Evolutionary conservation across 352 stramenopile genomes (phyloP).

Genomic region (Pythium scleroteichum): DNA sequence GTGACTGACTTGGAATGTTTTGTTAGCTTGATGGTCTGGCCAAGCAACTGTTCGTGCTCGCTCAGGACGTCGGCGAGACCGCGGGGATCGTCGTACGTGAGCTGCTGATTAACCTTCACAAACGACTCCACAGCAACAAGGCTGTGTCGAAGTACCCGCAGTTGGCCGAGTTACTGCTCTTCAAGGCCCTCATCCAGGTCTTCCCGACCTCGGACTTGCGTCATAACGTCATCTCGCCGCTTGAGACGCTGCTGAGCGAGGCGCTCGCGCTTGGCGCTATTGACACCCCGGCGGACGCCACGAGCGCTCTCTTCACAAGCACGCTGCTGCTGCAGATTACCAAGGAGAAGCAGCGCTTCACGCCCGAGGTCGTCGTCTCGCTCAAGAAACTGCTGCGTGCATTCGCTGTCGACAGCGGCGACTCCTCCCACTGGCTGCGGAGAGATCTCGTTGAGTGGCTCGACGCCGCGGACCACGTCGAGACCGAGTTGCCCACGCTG

Average conservation of each 20-base stretch:
- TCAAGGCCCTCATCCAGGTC: slow-evolving; percentile 87
- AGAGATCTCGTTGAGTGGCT: slow-evolving; percentile 48
- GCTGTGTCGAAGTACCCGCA: slow-evolving; percentile 83
- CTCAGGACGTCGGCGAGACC: slow-evolving; percentile 90
- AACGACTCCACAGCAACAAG: slow-evolving; percentile 84
- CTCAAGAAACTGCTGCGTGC: slow-evolving; percentile 53
- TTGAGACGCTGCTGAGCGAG: slow-evolving; percentile 91
- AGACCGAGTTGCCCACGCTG: slow-evolving; percentile 39
- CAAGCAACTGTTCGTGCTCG: slow-evolving; percentile 87
- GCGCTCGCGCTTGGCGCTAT: slow-evolving; percentile 82
- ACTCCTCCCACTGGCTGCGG: slow-evolving; percentile 46
- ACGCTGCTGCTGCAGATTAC: slow-evolving; percentile 73
- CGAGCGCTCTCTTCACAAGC: slow-evolving; percentile 77
- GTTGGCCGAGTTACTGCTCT: slow-evolving; percentile 88
- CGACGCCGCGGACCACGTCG: slow-evolving; percentile 4
- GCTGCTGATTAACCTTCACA: slow-evolving; percentile 89
- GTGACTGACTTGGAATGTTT: slow-evolving; percentile 35
- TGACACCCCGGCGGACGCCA: slow-evolving; percentile 69
- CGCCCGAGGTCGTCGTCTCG: slow-evolving; percentile 79
- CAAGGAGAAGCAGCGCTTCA: slow-evolving; percentile 89
- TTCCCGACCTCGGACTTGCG: slow-evolving; percentile 94
- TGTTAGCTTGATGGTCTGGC: slow-evolving; percentile 80
- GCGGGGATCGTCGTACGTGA: slow-evolving; percentile 88
- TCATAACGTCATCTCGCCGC: slow-evolving; percentile 93
- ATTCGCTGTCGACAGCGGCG: slow-evolving; percentile 35